Percentiles rank a stretch among this genome's conserved stretches.
phyloP scores from a whole-genome alignment of 1,284 basidiomycete species.

The Boletus sp. region DNA sequence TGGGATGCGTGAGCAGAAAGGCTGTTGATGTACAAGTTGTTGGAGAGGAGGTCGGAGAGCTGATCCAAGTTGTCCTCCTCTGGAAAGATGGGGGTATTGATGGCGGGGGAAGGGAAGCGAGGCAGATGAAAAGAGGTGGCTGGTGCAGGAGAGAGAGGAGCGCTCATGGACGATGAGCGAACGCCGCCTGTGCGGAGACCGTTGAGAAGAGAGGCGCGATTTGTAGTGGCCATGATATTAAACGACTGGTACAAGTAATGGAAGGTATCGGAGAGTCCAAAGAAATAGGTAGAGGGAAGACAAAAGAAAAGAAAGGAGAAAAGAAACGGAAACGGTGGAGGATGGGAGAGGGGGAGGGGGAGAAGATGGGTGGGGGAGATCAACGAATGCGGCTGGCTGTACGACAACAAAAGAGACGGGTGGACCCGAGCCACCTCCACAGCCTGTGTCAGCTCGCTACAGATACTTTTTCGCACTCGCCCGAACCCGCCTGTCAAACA shows the following conservation, averaged over 20 bases:
- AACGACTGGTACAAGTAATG: constrained; percentile 33
- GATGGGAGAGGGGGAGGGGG: neutral
- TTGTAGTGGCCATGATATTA: constrained; percentile 51
- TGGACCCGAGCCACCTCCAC: constrained; percentile 23
- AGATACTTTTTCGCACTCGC: constrained; percentile 85
- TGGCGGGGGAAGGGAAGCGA: constrained; percentile 44
- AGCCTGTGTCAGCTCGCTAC: too few species aligned
- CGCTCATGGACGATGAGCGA: constrained; percentile 57
- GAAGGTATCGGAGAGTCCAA: constrained; percentile 8
- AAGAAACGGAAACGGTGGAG: neutral
- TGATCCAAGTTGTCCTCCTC: constrained; percentile 59
- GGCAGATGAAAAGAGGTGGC: constrained; percentile 53
- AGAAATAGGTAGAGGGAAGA: constrained; percentile 18
- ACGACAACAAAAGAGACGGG: constrained; percentile 17
- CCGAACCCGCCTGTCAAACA: constrained; percentile 80
- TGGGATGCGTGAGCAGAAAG: constrained; percentile 12
- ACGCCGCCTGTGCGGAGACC: constrained; percentile 84
- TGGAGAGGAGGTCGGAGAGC: constrained; percentile 51
- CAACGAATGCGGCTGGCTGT: constrained; percentile 6
- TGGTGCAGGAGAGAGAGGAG: constrained; percentile 68
- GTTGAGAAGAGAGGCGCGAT: constrained; percentile 76
- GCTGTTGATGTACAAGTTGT: constrained; percentile 41
- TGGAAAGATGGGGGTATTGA: constrained; percentile 36
- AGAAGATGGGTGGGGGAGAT: constrained; percentile 9
- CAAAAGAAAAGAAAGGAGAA: constrained; percentile 13